Evolutionary conservation across 2,329 filamentous ascomycete species (phyloP), one percentile per base, ranked within the genome.

Genomic region (Fusarium nematophilum): DNA sequence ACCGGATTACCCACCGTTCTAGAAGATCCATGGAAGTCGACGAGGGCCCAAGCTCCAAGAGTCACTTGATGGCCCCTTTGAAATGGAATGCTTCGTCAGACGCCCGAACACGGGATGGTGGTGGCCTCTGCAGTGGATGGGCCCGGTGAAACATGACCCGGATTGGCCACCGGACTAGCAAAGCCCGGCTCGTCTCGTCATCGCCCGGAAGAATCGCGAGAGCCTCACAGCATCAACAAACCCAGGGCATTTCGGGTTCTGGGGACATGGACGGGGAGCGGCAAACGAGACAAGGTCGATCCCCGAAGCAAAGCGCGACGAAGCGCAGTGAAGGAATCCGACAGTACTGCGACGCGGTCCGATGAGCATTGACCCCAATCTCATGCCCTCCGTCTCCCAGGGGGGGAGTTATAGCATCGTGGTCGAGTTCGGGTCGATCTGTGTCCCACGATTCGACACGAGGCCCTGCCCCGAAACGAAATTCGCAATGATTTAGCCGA

Each of bases 131-230:
- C 9, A 25, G 21, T n/a, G 10, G 14, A 25, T 21, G 18, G 21
- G 17, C 25, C 36, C 26, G 46, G 36, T 15, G 5, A 44, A 25
- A 45, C 27, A 23, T n/a, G 36, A 29, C 45, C 31, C 14, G 38
- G 43, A 33, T 37, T 30, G 37, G 25, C 14, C 26, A 61, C 45
- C 42, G 33, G 50, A 34, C 31, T 33, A 53, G n/a, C 5, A 36
- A 30, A 18, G 43, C 26, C 17, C 29, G 36, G 29, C 15, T 6
- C 21, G 42, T 43, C 42, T 36, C 52, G 14, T 59, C 40, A 54
- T 27, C 4, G 31, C 21, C 17, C 17, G 9, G 38, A 14, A 27
- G 38, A 30, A 59, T 48, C 27, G 37, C 39, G 39, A 62, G 30
- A 43, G 23, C 27, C 15, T 50, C 30, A 23, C 17, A 34, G 46